Base-by-base conservation (phyloP, 2,329 filamentous ascomycete species). In the Fusarium nanum region DNA sequence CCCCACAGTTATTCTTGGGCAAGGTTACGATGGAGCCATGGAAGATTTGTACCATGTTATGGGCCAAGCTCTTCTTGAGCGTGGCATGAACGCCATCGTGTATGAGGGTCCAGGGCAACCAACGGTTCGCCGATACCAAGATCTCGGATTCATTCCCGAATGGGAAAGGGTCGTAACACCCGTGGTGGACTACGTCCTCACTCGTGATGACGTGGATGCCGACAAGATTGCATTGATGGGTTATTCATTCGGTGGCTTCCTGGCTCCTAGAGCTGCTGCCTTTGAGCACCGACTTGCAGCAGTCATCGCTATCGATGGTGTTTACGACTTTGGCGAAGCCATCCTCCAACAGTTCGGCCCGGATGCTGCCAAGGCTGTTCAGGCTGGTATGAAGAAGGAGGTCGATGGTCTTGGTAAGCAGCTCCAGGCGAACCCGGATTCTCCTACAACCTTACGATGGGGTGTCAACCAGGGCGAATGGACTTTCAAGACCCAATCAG, bases 71-170 rank as follows among this genome's bases (percentile, higher is more conserved):
- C 79, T 78, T 1, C 61, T 83, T 3, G 76, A 78, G 22, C 78
- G 83, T 2, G 83, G 83, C 4, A 83, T 76, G 69, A 83, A 85
- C 55, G 76, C 78, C 30, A 76, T 85, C 12, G 80, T 80, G 0
- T 86, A 83, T 64, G 83, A 85, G 47, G 84, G 83, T 0, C 83
- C 83, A 0, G 83, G 83, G 0, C 83, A 85, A 65, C 77, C 78
- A 5, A 80, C 75, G 0, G 79, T 82, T 3, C 78, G 81, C 12
- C 79, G 83, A 2, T 60, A 79, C 1, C 81, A 85, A 40, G 70
- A 76, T 5, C 47, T 84, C 2, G 82, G 80, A 5, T 85, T 85
- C 67, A 82, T 83, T 20, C 77, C 76, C 0, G 76, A 84, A 22
- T 85, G 83, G 82, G 81, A 83, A 69, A 73, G 61, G 9, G 82